phyloP scores from a whole-genome alignment of 2,329 filamentous ascomycete species.

The Celoporthe dispersa region DNA sequence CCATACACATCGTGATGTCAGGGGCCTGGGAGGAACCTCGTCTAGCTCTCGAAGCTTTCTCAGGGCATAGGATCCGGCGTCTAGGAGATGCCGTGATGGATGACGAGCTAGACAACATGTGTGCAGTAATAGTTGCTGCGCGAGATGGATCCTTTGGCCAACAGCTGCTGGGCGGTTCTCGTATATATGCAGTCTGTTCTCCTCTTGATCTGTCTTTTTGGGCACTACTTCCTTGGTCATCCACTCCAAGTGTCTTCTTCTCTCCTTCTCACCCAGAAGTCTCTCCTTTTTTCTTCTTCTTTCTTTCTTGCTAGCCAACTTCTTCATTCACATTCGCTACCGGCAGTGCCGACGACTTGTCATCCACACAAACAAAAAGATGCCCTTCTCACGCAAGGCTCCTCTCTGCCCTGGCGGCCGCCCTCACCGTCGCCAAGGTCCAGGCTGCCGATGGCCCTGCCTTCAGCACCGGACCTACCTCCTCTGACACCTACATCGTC shows the following conservation, averaged over 20 bases:
- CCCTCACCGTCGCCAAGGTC: constrained; percentile 31
- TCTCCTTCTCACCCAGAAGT: background rate
- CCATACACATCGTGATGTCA: background rate
- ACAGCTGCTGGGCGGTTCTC: background rate
- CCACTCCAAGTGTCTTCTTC: background rate
- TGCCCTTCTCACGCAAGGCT: constrained; percentile 22
- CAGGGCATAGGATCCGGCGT: background rate
- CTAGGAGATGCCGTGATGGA: background rate
- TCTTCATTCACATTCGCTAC: constrained; percentile 20
- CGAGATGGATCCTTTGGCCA: background rate
- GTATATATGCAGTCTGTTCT: background rate
- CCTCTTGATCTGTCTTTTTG: background rate
- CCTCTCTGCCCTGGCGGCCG: constrained; percentile 24
- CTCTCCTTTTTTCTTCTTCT: constrained; percentile 5
- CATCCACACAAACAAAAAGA: background rate
- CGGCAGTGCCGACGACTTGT: constrained; percentile 20
- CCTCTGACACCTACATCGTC: constrained; percentile 46
- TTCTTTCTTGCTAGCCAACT: constrained; percentile 3
- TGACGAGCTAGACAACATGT: background rate
- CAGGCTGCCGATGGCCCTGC: constrained; percentile 41
- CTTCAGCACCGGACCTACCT: constrained; percentile 50
- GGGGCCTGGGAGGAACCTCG: constrained; percentile 3
- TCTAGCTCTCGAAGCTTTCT: background rate
- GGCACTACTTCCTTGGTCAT: background rate
- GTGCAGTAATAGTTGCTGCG: background rate